Percentiles rank a stretch among this genome's conserved stretches.
These are phyloP conservation scores for Epichloe hybrida DNA, from an alignment of 2,329 filamentous ascomycete species.

Conservation along the genomic window DNA sequence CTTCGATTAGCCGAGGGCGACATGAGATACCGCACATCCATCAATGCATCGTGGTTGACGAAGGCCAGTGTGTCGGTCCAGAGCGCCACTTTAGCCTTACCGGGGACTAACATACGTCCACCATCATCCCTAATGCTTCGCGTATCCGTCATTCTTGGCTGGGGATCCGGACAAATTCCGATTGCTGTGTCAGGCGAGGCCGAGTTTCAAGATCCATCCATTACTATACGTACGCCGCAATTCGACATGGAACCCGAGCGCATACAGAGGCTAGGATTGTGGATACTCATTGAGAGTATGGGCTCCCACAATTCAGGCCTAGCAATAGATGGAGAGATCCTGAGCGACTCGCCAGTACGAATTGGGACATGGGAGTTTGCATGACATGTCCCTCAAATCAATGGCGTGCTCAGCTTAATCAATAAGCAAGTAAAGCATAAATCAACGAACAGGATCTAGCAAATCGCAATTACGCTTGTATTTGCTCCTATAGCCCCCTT, in stretches of 20 bases:
- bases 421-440: not conserved
- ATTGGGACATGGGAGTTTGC: constrained; percentile 28
- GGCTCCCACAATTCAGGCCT: constrained; percentile 33
- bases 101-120: constrained; percentile 8
- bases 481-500: not conserved
- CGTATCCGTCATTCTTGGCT: constrained; percentile 59
- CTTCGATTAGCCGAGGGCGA: constrained; percentile 35
- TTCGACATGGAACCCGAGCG: constrained; percentile 60
- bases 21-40: constrained; percentile 24
- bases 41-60: constrained; percentile 38
- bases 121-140: constrained; percentile 45
- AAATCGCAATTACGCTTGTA: not conserved
- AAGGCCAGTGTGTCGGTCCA: constrained; percentile 29
- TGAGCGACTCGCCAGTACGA: constrained; percentile 34
- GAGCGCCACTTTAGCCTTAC: constrained; percentile 16
- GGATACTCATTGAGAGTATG: constrained; percentile 72
- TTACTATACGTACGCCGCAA: constrained; percentile 55
- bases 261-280: constrained; percentile 44
- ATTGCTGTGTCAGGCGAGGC: constrained; percentile 58
- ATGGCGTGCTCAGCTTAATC: not conserved
- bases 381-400: not conserved
- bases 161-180: constrained; percentile 52
- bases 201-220: constrained; percentile 55
- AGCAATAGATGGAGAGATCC: constrained; percentile 38
- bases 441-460: not conserved